Percentiles rank a stretch among this genome's conserved stretches.
Conservation (phyloP, 179 eudicot species). For the Vitellaria paradoxa region DNA sequence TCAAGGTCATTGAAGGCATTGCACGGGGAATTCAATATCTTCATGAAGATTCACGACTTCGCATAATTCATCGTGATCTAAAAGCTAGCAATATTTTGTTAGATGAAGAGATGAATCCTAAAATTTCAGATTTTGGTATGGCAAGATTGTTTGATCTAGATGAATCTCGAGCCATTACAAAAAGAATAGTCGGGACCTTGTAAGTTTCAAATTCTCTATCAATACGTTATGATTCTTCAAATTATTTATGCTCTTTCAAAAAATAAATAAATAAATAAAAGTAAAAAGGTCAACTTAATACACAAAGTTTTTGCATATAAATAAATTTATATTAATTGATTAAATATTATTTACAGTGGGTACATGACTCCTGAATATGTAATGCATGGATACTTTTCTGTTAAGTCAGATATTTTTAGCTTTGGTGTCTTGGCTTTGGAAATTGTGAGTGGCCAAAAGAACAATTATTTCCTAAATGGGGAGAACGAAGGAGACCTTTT, state of each 20-base stretch:
- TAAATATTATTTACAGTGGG: not conserved
- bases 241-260: no score
- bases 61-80: not conserved
- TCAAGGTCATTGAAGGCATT: no score
- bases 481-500: not conserved
- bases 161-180: slow-evolving; percentile 11
- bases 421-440: not conserved
- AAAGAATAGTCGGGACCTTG: not conserved
- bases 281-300: no score
- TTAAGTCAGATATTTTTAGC: not conserved
- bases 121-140: slow-evolving; percentile 6
- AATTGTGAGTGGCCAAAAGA: not conserved
- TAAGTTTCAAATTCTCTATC: not conserved
- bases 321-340: not conserved
- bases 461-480: not conserved
- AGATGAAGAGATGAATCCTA: not conserved
- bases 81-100: not conserved
- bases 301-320: no score
- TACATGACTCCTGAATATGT: not conserved
- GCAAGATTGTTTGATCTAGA: not conserved
- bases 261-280: no score
- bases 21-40: not conserved
- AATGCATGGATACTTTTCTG: not conserved
- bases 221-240: no score
- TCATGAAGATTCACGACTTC: slow-evolving; percentile 2